Base-by-base conservation (phyloP, 371 early-diverging fungal genomes). In the Phascolomyces articulosus region DNA sequence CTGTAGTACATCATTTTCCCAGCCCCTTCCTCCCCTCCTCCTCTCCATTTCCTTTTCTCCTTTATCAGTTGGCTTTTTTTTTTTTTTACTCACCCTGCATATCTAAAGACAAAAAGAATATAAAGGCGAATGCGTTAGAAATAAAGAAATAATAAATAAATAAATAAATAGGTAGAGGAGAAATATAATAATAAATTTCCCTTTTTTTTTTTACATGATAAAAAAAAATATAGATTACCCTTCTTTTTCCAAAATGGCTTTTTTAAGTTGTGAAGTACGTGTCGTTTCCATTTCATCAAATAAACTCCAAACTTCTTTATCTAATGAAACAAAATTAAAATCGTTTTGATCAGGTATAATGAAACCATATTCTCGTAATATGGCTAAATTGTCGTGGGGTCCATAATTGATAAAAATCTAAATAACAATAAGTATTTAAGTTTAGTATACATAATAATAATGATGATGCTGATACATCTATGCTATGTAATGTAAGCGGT, bases 371-470 rank as follows among this genome's bases (percentile, higher is more conserved):
- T 87, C 87, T 57, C 81, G 79, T 13, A 87, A 62, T 20, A 87
- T 83, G 51, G 85, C 85, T 38, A 75, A 62, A 58, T 87, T 87
- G 49, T 85, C 85, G 54, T 87, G 87, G 3, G 85, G 83, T 0
- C 87, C 87, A 65, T 87, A 87, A 51, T 84, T 84, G 60, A 87
- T 85, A 64, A 78, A 85, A 0, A 81, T 80, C 75, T 75, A n/a
- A 16, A 44, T 3, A 10, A 6, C 13, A 11, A 7, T 23, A 51
- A 51, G 23, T 44, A 44, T 38, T 13, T 38, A 38, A 13, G 38
- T 11, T 60, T 23, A 1, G 21, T 48, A 47, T 49, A 61, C 24
- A 18, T 26, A n/a, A 20, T 18, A 18, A 8, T n/a, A 16, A n/a
- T n/a, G n/a, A n/a, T n/a, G n/a, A n/a, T n/a, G n/a, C n/a, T n/a